Evolutionary conservation across 192 early-diverging fungal genomes (phyloP).

Genomic region (Dissophora ornata): DNA sequence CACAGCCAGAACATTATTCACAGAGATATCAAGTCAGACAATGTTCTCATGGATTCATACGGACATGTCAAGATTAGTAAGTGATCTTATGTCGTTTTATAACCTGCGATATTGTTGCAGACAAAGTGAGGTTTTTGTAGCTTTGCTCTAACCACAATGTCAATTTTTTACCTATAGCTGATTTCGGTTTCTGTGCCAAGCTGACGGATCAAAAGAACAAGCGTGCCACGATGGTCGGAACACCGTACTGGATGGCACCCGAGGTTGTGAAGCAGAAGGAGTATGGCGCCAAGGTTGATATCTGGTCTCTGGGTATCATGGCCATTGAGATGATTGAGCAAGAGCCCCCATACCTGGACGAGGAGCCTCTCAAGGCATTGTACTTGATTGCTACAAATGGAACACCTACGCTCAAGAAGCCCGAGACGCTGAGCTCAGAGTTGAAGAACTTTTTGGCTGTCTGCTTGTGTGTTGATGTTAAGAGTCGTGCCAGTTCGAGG

Average conservation of each 20-base stretch:
- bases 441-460: slow-evolving; percentile 91
- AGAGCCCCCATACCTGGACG: slow-evolving; percentile 95
- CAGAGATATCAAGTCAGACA: slow-evolving; percentile 92
- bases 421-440: slow-evolving; percentile 79
- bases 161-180: slow-evolving; percentile 64
- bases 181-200: slow-evolving; percentile 97
- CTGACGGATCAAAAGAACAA: slow-evolving; percentile 84
- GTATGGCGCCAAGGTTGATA: slow-evolving; percentile 83
- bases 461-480: slow-evolving; percentile 88
- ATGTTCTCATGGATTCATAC: slow-evolving; percentile 82
- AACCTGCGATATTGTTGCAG: too few relatives aligned
- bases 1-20: slow-evolving; percentile 89
- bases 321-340: slow-evolving; percentile 98
- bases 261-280: slow-evolving; percentile 87
- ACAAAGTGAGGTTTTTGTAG: too few relatives aligned
- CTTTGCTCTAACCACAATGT: too few relatives aligned
- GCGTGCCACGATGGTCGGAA: slow-evolving; percentile 90
- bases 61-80: slow-evolving; percentile 82
- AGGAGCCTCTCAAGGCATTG: slow-evolving; percentile 94
- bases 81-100: slow-evolving; percentile 32
- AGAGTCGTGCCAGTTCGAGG: slow-evolving; percentile 79
- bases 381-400: slow-evolving; percentile 97
- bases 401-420: slow-evolving; percentile 90
- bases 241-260: slow-evolving; percentile 91
- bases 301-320: slow-evolving; percentile 97